Percentiles rank a stretch among this genome's conserved stretches.
These are phyloP conservation scores for Malassezia furfur DNA, from an alignment of 1,284 basidiomycete species.

Conservation along the genomic window DNA sequence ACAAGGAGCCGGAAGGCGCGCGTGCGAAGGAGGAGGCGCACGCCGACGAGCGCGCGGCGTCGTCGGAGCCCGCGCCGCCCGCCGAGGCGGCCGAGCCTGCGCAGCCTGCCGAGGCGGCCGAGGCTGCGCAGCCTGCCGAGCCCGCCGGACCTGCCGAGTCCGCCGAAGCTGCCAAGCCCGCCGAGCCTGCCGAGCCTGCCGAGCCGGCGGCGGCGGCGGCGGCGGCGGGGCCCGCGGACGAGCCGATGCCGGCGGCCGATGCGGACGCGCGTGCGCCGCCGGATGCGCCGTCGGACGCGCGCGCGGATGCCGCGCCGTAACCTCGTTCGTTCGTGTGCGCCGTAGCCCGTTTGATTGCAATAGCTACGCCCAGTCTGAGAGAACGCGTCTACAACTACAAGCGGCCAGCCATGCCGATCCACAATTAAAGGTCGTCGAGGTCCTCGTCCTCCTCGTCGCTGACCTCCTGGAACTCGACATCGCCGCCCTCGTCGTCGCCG, in stretches of 20 bases:
- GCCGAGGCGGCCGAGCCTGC: neutral
- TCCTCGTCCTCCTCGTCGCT: slow-evolving; percentile 42
- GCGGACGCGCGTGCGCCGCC: neutral
- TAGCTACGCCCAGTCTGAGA: too few species aligned
- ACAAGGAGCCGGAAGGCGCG: neutral
- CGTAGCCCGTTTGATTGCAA: too few species aligned
- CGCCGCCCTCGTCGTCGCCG: slow-evolving; percentile 63
- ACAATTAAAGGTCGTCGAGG: slow-evolving; percentile 25
- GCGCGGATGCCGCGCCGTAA: neutral
- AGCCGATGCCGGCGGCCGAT: too few species aligned
- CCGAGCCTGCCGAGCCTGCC: neutral
- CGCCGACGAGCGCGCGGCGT: neutral
- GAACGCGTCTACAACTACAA: slow-evolving; percentile 3
- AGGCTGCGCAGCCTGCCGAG: too few species aligned
- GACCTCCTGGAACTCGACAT: slow-evolving; percentile 49
- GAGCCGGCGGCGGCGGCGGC: neutral
- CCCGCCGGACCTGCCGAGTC: too few species aligned
- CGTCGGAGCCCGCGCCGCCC: neutral
- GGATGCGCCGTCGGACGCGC: neutral
- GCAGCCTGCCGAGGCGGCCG: neutral
- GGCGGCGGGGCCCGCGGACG: neutral
- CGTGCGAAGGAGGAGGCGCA: neutral
- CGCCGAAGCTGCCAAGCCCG: neutral
- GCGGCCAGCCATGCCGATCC: neutral
- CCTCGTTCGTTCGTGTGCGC: too few species aligned